Percentiles rank a stretch among this genome's conserved stretches.
Evolutionary conservation across 306 rosid genomes (phyloP).

Genomic region (Vigna trinervia): DNA sequence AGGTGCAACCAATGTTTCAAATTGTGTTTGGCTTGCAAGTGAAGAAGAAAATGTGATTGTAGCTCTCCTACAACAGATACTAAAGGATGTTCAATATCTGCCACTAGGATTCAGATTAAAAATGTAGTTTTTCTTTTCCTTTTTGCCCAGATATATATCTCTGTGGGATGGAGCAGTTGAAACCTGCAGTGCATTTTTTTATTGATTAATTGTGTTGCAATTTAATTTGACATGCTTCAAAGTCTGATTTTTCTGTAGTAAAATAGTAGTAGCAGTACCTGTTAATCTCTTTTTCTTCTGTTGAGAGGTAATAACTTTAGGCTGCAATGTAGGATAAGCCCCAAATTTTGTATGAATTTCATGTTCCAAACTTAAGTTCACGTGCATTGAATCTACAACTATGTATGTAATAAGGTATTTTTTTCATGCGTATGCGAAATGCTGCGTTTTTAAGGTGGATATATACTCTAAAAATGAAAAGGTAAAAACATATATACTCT

Average conservation of each 20-base stretch:
- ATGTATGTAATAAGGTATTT: too few species aligned
- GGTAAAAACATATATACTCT: neutral
- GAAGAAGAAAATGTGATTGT: constrained; percentile 83
- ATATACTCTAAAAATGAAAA: neutral
- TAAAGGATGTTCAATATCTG: constrained; percentile 87
- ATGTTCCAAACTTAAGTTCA: neutral
- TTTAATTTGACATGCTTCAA: constrained; percentile 59
- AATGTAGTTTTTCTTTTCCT: constrained; percentile 57
- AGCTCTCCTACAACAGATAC: constrained; percentile 86
- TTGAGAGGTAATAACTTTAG: constrained; percentile 46
- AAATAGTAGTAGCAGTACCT: neutral
- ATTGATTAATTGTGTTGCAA: constrained; percentile 89
- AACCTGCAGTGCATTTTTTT: constrained; percentile 82
- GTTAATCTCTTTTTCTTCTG: constrained; percentile 22
- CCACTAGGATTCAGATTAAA: constrained; percentile 76
- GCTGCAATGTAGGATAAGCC: constrained; percentile 27
- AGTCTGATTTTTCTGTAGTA: constrained; percentile 43
- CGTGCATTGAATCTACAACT: too few species aligned
- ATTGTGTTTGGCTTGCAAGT: constrained; percentile 84
- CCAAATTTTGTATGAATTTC: neutral
- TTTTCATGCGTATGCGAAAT: neutral
- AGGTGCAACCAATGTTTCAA: constrained; percentile 72
- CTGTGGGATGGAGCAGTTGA: constrained; percentile 86
- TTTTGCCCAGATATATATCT: constrained; percentile 51
- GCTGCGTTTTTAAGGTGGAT: neutral